phyloP scores from a whole-genome alignment of 176 grass and related monocot species.

The Hordeum vulgare region DNA sequence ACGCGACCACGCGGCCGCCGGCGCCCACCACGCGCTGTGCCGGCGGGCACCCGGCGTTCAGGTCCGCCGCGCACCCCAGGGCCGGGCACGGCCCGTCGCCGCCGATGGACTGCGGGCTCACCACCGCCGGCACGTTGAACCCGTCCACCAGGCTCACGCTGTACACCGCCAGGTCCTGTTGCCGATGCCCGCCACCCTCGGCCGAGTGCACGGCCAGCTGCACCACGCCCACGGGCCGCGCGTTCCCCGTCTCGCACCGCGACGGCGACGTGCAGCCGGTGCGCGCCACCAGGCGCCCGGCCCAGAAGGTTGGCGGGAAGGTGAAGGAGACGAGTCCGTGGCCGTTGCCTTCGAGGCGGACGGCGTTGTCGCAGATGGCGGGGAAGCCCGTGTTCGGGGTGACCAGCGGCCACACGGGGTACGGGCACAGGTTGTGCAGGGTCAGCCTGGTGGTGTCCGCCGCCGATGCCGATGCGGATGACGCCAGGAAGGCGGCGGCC shows the following conservation, averaged over 20 bases:
- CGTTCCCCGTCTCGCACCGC: not conserved
- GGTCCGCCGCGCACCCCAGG: slow-evolving; percentile 19
- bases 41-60: not conserved
- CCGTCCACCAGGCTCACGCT: slow-evolving; percentile 37
- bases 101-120: slow-evolving; percentile 24
- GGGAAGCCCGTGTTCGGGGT: not conserved
- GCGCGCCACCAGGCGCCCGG: not conserved
- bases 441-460: not conserved
- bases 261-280: not conserved
- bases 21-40: not conserved
- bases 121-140: slow-evolving; percentile 35
- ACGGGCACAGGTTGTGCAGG: slow-evolving; percentile 16
- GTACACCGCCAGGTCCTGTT: slow-evolving; percentile 21
- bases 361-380: not conserved
- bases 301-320: not conserved
- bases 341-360: not conserved
- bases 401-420: slow-evolving; percentile 7
- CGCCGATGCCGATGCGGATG: not conserved
- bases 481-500: not conserved
- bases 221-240: slow-evolving; percentile 9
- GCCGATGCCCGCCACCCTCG: not conserved
- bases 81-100: slow-evolving; percentile 36
- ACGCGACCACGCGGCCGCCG: slow-evolving; percentile 4
- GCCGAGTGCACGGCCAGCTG: slow-evolving; percentile 25
- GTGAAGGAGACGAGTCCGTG: not conserved